phyloP scores from a whole-genome alignment of 108 stramenopile genomes.

The Bacterosira constricta region DNA sequence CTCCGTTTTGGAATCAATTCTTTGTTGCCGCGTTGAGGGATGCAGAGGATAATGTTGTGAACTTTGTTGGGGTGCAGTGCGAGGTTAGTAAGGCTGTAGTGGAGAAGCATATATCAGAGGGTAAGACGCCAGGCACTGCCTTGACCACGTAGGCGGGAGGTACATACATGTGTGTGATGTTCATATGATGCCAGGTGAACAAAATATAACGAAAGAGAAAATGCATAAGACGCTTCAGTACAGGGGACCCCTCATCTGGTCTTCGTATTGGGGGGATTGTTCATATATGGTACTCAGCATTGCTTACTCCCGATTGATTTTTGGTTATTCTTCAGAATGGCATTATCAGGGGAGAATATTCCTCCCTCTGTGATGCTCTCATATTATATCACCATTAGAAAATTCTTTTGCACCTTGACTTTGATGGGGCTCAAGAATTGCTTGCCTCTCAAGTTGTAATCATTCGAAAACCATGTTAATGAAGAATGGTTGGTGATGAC shows the following conservation, averaged over 20 bases:
- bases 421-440: too few relatives aligned
- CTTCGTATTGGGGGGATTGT: background rate
- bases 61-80: slow-evolving; percentile 97
- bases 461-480: too few relatives aligned
- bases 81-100: slow-evolving; percentile 92
- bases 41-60: slow-evolving; percentile 93
- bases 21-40: slow-evolving; percentile 95
- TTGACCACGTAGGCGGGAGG: background rate
- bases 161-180: background rate
- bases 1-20: slow-evolving; percentile 98
- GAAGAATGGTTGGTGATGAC: too few relatives aligned
- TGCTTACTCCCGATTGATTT: background rate
- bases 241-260: too few relatives aligned
- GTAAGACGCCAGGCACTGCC: slow-evolving; percentile 44
- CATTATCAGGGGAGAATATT: too few relatives aligned
- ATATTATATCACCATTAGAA: too few relatives aligned
- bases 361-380: too few relatives aligned
- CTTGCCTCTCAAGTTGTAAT: too few relatives aligned
- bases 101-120: slow-evolving; percentile 79
- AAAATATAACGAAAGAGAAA: too few relatives aligned
- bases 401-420: too few relatives aligned
- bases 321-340: background rate
- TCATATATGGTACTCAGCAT: background rate
- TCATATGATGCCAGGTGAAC: background rate
- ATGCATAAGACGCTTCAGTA: too few relatives aligned